phyloP scores from a whole-genome alignment of 495 filamentous ascomycete species.

The Aspergillus saccharolyticus region DNA sequence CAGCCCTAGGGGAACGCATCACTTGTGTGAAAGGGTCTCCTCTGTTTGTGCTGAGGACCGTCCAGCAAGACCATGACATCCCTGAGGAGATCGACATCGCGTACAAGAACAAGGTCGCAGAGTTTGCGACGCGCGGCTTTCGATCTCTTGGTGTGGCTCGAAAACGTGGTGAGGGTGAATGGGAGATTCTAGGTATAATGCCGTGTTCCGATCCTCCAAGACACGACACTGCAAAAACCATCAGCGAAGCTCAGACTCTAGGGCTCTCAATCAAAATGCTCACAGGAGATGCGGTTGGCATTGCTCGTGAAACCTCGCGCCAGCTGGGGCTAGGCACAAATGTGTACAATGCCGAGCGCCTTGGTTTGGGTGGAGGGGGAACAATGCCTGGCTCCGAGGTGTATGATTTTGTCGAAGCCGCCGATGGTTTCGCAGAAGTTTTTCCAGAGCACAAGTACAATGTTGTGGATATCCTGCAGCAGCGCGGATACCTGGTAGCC shows the following conservation, averaged over 20 bases:
- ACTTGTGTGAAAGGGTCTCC: constrained; percentile 90
- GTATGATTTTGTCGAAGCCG: constrained; percentile 90
- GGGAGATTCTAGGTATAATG: constrained; percentile 93
- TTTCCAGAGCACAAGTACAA: constrained; percentile 98
- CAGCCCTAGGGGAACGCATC: constrained; percentile 72
- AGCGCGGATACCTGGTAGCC: constrained; percentile 90
- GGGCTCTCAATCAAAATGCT: constrained; percentile 94
- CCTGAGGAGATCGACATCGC: constrained; percentile 66
- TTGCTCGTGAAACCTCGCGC: constrained; percentile 85
- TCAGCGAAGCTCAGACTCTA: constrained; percentile 81
- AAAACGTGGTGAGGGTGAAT: constrained; percentile 67
- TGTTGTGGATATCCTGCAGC: constrained; percentile 91
- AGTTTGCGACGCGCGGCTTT: constrained; percentile 88
- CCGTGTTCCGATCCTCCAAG: constrained; percentile 89
- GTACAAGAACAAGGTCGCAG: constrained; percentile 85
- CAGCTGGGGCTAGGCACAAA: constrained; percentile 89
- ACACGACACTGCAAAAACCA: constrained; percentile 84
- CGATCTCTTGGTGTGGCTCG: constrained; percentile 88
- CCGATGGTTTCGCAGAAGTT: constrained; percentile 91
- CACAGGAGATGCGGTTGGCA: constrained; percentile 91
- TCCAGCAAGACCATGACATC: constrained; percentile 73
- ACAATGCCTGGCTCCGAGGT: constrained; percentile 89
- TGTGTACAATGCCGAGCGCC: constrained; percentile 86
- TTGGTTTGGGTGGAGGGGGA: constrained; percentile 78
- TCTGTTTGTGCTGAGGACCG: constrained; percentile 74